Percentiles rank a stretch among this genome's conserved stretches.
Conservation (phyloP, 441 rosid species). For the Gossypium gossypioides region DNA sequence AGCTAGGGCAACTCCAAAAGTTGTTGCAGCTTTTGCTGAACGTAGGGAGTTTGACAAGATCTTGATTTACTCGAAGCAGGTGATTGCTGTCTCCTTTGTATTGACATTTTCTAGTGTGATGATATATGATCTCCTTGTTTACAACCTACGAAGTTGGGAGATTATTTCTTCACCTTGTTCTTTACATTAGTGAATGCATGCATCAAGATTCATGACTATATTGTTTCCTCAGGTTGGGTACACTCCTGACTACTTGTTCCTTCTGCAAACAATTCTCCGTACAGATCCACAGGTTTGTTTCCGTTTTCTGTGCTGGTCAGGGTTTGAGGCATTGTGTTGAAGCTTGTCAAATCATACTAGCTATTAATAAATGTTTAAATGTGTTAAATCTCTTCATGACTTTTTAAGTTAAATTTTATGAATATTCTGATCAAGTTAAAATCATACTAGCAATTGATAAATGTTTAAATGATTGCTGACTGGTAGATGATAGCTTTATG, state of each 20-base stretch:
- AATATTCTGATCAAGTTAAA: not conserved
- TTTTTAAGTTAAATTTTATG: not conserved
- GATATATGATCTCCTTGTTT: not conserved
- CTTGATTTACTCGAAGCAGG: slow-evolving; percentile 97
- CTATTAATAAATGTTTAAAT: not conserved
- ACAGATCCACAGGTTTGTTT: slow-evolving; percentile 89
- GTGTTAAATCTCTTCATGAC: not conserved
- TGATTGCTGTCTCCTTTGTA: slow-evolving; percentile 17
- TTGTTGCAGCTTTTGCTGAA: slow-evolving; percentile 99
- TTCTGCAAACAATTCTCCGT: slow-evolving; percentile 98
- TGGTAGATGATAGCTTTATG: not conserved
- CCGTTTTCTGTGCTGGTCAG: slow-evolving; percentile 5
- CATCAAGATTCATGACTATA: not conserved
- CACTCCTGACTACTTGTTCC: slow-evolving; percentile 95
- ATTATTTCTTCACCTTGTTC: not conserved
- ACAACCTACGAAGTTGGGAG: not conserved
- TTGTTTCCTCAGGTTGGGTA: slow-evolving; percentile 72
- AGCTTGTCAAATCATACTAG: not conserved
- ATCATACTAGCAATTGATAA: not conserved
- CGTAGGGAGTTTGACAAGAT: slow-evolving; percentile 99
- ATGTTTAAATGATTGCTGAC: not conserved
- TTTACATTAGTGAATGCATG: not conserved
- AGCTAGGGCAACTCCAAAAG: slow-evolving; percentile 99
- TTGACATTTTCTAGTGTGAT: not conserved
- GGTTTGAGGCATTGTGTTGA: slow-evolving; percentile 16